A percentile compares a stretch with the other conserved stretches of the same genome.
Conservation (phyloP, 192 early-diverging fungal species). For the Radiomyces spectabilis region DNA sequence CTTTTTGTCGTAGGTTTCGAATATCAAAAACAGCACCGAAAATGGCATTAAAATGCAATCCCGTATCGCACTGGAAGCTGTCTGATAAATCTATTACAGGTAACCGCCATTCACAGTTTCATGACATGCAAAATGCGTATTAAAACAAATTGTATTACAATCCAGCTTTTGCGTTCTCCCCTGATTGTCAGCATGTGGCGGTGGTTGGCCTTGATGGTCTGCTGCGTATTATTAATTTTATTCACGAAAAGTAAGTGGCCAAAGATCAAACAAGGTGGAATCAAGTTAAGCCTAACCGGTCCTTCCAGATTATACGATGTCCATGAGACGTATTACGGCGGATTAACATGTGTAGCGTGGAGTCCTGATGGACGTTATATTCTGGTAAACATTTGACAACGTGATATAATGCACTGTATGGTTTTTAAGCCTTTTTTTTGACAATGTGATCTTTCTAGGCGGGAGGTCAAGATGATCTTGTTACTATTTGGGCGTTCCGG, state of each 20-base stretch:
- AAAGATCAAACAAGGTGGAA: background rate
- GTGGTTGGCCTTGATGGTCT: constrained; percentile 73
- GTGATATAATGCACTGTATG: background rate
- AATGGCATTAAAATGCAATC: constrained; percentile 48
- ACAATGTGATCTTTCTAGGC: constrained; percentile 36
- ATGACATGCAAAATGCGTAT: no score
- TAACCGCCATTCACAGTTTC: no score
- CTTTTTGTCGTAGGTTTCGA: constrained; percentile 37
- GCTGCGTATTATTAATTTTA: constrained; percentile 74
- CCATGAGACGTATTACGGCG: constrained; percentile 83
- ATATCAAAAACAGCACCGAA: constrained; percentile 39
- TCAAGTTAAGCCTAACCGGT: background rate
- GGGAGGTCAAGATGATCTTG: constrained; percentile 91
- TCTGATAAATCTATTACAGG: constrained; percentile 24
- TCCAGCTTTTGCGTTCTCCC: constrained; percentile 79
- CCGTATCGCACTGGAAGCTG: constrained; percentile 28
- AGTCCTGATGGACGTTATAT: constrained; percentile 85
- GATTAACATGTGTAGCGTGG: constrained; percentile 80
- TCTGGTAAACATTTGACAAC: constrained; percentile 28
- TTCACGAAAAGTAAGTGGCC: constrained; percentile 47
- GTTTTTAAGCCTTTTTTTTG: background rate
- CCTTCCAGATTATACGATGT: constrained; percentile 63
- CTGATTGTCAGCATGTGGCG: constrained; percentile 82
- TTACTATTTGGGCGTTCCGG: constrained; percentile 85
- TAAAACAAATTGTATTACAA: no score